Conservation (phyloP, 306 rosid genomes). For the Vigna nakashimae region DNA sequence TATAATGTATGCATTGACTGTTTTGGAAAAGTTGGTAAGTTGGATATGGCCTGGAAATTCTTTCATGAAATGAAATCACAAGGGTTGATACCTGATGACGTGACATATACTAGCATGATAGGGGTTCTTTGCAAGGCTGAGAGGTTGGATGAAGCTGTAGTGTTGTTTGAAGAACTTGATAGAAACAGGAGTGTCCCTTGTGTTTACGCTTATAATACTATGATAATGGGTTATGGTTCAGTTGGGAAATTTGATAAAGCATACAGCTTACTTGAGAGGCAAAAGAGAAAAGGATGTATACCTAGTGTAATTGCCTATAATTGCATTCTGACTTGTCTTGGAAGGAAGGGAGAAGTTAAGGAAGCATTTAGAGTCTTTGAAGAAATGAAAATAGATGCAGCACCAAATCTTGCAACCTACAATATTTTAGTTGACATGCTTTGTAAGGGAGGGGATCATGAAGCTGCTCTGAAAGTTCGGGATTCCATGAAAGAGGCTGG, state of each 20-base stretch:
- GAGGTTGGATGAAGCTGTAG: slow-evolving; percentile 79
- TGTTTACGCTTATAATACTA: slow-evolving; percentile 95
- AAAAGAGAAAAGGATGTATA: slow-evolving; percentile 85
- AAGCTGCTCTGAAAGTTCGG: slow-evolving; percentile 65
- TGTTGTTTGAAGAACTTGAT: slow-evolving; percentile 84
- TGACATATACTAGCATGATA: slow-evolving; percentile 89
- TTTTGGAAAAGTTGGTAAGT: slow-evolving; percentile 89
- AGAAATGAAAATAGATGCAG: slow-evolving; percentile 91
- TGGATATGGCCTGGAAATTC: slow-evolving; percentile 99
- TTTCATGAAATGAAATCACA: slow-evolving; percentile 89
- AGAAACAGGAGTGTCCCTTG: slow-evolving; percentile 79
- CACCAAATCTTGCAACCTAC: slow-evolving; percentile 83
- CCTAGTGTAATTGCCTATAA: slow-evolving; percentile 88
- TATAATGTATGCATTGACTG: slow-evolving; percentile 93
- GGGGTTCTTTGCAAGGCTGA: slow-evolving; percentile 94
- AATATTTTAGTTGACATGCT: slow-evolving; percentile 88
- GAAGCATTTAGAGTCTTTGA: slow-evolving; percentile 74
- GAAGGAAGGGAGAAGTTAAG: slow-evolving; percentile 72
- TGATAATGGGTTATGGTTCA: slow-evolving; percentile 98
- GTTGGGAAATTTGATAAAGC: slow-evolving; percentile 89
- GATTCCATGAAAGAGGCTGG: slow-evolving; percentile 88
- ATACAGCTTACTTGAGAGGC: slow-evolving; percentile 88
- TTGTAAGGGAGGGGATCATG: slow-evolving; percentile 75
- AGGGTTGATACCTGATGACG: slow-evolving; percentile 79
- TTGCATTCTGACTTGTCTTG: slow-evolving; percentile 82